phyloP scores from a whole-genome alignment of 805 yeast genomes.

The Yarrowia deformans region DNA sequence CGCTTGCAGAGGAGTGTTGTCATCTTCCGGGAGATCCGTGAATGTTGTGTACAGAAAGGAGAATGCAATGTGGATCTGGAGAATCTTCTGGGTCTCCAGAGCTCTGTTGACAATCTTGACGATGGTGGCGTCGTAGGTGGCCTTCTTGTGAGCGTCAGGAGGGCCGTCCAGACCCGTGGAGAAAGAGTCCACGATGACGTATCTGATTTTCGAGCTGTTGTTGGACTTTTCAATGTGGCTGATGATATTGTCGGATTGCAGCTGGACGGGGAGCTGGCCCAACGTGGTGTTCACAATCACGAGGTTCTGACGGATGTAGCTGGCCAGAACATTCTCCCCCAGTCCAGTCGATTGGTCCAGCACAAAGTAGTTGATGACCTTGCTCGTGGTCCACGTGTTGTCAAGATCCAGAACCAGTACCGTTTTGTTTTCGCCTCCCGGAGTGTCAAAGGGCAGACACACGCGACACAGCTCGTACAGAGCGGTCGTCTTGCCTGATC shows the following conservation, averaged over 20 bases:
- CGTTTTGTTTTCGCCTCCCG: slow-evolving; percentile 25
- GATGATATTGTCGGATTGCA: slow-evolving; percentile 3
- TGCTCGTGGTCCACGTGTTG: not conserved
- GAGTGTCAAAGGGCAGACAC: slow-evolving; percentile 8
- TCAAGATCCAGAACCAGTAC: slow-evolving; percentile 22
- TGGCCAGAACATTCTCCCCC: slow-evolving; percentile 10
- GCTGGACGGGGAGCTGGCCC: not conserved
- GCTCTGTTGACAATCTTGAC: slow-evolving; percentile 2
- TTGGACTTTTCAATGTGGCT: slow-evolving; percentile 10
- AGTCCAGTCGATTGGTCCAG: slow-evolving; percentile 20
- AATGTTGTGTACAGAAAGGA: slow-evolving; percentile 13
- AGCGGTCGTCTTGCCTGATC: slow-evolving; percentile 28
- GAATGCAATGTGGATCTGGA: slow-evolving; percentile 19
- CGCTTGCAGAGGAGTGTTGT: not conserved
- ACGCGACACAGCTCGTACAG: slow-evolving; percentile 30
- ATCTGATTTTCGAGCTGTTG: slow-evolving; percentile 19
- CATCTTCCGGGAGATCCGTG: slow-evolving; percentile 10
- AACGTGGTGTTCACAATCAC: slow-evolving; percentile 11
- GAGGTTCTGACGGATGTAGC: slow-evolving; percentile 8
- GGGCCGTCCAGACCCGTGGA: slow-evolving; percentile 2
- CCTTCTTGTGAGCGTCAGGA: not conserved
- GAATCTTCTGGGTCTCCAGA: slow-evolving; percentile 6
- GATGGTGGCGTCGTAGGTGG: not conserved
- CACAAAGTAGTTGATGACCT: slow-evolving; percentile 31
- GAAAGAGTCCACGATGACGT: slow-evolving; percentile 20